These are phyloP conservation scores for Malassezia obtusa DNA, from an alignment of 1,284 basidiomycete species.

Conservation along the genomic window DNA sequence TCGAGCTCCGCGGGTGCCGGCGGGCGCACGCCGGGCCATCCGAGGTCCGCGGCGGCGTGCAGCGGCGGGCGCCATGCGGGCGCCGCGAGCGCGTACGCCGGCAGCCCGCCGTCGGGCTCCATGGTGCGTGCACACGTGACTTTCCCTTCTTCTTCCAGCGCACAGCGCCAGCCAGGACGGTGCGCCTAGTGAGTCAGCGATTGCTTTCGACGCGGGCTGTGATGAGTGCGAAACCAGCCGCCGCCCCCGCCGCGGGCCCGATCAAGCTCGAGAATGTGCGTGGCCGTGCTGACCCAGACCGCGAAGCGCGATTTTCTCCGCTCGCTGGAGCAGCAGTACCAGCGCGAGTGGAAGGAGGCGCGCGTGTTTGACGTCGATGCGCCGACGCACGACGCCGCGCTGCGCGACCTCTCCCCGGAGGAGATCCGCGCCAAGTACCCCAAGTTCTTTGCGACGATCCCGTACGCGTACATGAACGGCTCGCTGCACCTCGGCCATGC, in stretches of 20 bases:
- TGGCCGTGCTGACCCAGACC: conserved; percentile 51
- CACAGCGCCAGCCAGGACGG: background rate
- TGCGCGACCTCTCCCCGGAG: conserved; percentile 34
- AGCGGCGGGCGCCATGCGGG: conserved; percentile 38
- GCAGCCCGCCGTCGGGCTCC: background rate
- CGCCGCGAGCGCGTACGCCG: conserved; percentile 24
- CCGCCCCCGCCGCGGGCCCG: conserved; percentile 27
- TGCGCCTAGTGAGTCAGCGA: background rate
- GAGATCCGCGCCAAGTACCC: conserved; percentile 60
- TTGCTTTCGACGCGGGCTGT: background rate
- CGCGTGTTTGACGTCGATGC: conserved; percentile 70
- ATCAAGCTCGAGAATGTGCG: conserved; percentile 46
- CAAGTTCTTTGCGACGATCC: conserved; percentile 95
- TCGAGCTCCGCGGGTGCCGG: conserved; percentile 68
- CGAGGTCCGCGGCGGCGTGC: conserved; percentile 17
- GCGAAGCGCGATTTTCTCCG: conserved; percentile 81
- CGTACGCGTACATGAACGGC: conserved; percentile 87
- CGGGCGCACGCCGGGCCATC: conserved; percentile 66
- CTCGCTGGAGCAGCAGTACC: conserved; percentile 72
- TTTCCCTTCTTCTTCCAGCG: background rate
- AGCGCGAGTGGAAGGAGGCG: conserved; percentile 61
- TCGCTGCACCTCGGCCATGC: conserved; percentile 93
- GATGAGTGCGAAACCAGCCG: conserved; percentile 28
- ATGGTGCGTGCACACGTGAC: conserved; percentile 1
- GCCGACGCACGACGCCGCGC: conserved; percentile 51